Percentiles rank a stretch among this genome's conserved stretches.
Evolutionary conservation across 2,329 filamentous ascomycete genomes (phyloP).

Genomic region (Sporothrix euskadiensis): DNA sequence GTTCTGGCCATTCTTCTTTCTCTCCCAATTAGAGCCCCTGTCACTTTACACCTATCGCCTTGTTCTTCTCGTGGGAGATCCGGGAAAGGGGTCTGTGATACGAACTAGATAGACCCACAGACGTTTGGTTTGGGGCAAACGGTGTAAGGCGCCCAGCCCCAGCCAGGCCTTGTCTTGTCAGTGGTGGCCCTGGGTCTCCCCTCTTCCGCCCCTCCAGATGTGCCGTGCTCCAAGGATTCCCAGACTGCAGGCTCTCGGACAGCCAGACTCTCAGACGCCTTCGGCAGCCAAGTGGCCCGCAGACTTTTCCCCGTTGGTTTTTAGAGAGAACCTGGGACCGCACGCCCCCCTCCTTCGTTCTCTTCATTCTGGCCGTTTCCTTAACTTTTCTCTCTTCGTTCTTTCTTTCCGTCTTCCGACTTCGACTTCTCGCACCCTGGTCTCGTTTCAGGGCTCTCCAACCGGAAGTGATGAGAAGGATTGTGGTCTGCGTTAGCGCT

Average conservation of each 20-base stretch:
- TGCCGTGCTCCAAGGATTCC: constrained; percentile 17
- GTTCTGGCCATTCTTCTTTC: not conserved
- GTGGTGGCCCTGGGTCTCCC: not conserved
- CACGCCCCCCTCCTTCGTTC: not conserved
- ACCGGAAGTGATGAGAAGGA: constrained; percentile 20
- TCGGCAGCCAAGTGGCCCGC: constrained; percentile 14
- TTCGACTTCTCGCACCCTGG: not conserved
- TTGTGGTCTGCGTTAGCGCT: constrained; percentile 12
- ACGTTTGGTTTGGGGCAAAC: constrained; percentile 12
- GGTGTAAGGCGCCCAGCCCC: not conserved
- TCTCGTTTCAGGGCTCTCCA: constrained; percentile 21
- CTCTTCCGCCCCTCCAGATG: constrained; percentile 6
- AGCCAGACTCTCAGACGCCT: not conserved
- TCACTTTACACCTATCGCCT: not conserved
- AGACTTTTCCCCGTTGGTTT: not conserved
- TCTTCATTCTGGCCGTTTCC: not conserved
- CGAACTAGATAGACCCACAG: not conserved
- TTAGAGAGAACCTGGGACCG: not conserved
- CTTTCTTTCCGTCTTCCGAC: not conserved
- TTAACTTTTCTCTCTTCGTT: not conserved
- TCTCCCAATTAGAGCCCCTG: not conserved
- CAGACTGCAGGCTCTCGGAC: constrained; percentile 13
- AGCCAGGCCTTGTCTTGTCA: not conserved
- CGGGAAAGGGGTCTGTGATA: not conserved
- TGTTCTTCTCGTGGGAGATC: not conserved